Percentiles rank a stretch among this genome's conserved stretches.
phyloP scores from a whole-genome alignment of 2,329 filamentous ascomycete species.

The Penicillium aurantiogriseum region DNA sequence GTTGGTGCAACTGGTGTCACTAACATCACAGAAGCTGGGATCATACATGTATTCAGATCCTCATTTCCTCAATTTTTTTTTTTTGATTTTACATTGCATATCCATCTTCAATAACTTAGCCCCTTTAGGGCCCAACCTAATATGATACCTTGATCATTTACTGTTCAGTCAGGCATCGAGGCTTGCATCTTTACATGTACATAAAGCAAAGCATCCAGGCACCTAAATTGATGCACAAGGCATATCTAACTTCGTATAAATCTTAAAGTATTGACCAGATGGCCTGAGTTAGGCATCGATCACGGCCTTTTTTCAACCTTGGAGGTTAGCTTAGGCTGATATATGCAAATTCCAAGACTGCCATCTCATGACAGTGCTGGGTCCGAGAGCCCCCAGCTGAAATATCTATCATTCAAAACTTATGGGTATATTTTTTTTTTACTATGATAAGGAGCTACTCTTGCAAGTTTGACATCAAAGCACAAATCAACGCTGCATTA shows the following conservation, averaged over 20 bases:
- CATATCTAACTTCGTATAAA: neutral
- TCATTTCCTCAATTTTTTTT: neutral
- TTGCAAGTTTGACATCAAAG: conserved; percentile 8
- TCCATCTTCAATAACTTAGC: neutral
- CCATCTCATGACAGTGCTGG: neutral
- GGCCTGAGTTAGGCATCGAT: neutral
- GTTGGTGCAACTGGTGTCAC: neutral
- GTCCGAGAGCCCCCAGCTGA: neutral
- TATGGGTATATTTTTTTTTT: conserved; percentile 2
- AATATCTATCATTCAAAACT: neutral
- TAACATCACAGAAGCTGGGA: neutral
- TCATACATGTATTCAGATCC: neutral
- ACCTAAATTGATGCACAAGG: neutral
- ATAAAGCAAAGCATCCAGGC: too few relatives aligned
- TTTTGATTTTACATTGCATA: neutral
- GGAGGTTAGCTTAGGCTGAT: neutral
- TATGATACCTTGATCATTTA: neutral
- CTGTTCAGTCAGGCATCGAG: conserved; percentile 5
- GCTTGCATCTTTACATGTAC: neutral
- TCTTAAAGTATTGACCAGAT: neutral
- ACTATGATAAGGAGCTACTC: neutral
- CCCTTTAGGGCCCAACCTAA: conserved; percentile 2
- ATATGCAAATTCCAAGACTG: neutral
- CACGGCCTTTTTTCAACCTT: neutral
- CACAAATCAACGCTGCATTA: conserved; percentile 19